A percentile compares a stretch with the other conserved stretches of the same genome.
These are phyloP conservation scores for Phytophthora capsici DNA, from an alignment of 352 stramenopile species.

Conservation along the genomic window DNA sequence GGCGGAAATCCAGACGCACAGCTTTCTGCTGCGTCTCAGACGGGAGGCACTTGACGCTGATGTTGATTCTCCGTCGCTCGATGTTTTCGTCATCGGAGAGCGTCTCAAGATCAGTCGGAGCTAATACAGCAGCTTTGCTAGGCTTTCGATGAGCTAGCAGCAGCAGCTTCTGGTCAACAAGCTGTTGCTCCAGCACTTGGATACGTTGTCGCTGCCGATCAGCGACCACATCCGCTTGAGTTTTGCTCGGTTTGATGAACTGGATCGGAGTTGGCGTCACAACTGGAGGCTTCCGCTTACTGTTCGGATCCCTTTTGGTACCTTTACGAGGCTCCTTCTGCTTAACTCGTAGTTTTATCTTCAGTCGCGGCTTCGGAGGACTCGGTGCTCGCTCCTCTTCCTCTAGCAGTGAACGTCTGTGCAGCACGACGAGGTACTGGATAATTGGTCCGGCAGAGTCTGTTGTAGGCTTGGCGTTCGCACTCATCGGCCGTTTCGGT, in stretches of 20 bases:
- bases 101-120: slow-evolving; percentile 22
- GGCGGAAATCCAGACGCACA: slow-evolving; percentile 27
- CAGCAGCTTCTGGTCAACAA: slow-evolving; percentile 64
- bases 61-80: slow-evolving; percentile 2
- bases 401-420: slow-evolving; percentile 21
- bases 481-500: slow-evolving; percentile 12
- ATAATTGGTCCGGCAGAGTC: slow-evolving; percentile 47
- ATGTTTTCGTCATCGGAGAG: slow-evolving; percentile 5
- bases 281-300: neutral
- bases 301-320: slow-evolving; percentile 8
- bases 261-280: neutral
- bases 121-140: slow-evolving; percentile 9
- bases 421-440: slow-evolving; percentile 56
- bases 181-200: slow-evolving; percentile 66
- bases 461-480: slow-evolving; percentile 34
- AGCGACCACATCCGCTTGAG: slow-evolving; percentile 30
- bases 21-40: slow-evolving; percentile 5
- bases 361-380: slow-evolving; percentile 3
- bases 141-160: slow-evolving; percentile 34
- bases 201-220: slow-evolving; percentile 62
- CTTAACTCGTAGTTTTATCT: slow-evolving; percentile 13
- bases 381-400: slow-evolving; percentile 20
- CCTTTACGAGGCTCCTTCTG: slow-evolving; percentile 4
- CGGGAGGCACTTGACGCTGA: slow-evolving; percentile 35
- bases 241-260: slow-evolving; percentile 16